Evolutionary conservation across 345 rosid species (phyloP).

Genomic region (Corymbia maculata): DNA sequence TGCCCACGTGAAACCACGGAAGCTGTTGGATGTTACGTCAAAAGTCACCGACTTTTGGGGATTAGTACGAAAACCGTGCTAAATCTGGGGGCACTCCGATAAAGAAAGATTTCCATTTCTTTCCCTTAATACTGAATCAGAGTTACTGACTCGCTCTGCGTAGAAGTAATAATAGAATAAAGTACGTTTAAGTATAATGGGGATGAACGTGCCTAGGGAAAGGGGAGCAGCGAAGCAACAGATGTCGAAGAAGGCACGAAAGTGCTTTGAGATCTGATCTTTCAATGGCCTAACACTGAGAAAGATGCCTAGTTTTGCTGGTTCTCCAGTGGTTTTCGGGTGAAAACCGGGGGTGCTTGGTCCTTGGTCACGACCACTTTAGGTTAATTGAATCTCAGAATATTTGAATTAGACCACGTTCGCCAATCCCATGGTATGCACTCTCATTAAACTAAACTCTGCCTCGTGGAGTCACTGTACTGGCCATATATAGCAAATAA

Average conservation of each 20-base stretch:
- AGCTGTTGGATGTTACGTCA: neutral
- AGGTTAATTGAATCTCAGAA: neutral
- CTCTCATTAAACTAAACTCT: neutral
- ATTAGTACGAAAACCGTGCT: neutral
- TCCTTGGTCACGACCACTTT: neutral
- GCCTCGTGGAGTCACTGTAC: neutral
- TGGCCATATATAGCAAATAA: neutral
- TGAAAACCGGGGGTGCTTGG: neutral
- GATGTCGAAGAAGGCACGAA: neutral
- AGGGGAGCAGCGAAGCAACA: neutral
- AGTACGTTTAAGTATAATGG: neutral
- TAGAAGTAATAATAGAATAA: neutral
- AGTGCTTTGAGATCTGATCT: neutral
- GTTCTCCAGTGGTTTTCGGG: neutral
- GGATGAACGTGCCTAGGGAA: neutral
- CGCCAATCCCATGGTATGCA: neutral
- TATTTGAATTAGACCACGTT: neutral
- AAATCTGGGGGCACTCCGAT: neutral
- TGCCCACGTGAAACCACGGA: neutral
- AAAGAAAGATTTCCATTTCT: neutral
- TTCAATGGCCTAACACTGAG: neutral
- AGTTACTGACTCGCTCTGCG: neutral
- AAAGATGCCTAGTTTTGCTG: neutral
- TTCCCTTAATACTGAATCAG: neutral
- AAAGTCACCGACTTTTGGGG: neutral